These are phyloP conservation scores for Galerina sulciceps DNA, from an alignment of 768 basidiomycete genomes.

Conservation along the genomic window DNA sequence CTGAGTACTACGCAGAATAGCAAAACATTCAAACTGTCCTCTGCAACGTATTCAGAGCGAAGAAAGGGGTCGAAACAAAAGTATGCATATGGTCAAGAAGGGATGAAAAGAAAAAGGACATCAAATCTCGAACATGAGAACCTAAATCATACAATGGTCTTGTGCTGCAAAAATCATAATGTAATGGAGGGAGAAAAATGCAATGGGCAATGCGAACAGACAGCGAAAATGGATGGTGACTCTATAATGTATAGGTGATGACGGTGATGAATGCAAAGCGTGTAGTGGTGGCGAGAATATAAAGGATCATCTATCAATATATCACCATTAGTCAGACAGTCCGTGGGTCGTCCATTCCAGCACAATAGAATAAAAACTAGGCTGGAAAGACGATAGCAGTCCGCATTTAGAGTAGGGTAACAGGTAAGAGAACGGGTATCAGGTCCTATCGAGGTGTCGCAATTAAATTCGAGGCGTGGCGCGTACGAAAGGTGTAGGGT, in stretches of 20 bases:
- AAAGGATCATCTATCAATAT: slow-evolving; percentile 7
- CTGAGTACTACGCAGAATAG: slow-evolving; percentile 5
- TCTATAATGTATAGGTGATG: slow-evolving; percentile 1
- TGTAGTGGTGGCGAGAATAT: background rate
- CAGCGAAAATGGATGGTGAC: slow-evolving; percentile 7
- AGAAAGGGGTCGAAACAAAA: background rate
- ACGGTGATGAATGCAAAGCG: background rate
- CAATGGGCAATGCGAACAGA: slow-evolving; percentile 12
- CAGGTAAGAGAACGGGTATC: slow-evolving; percentile 13
- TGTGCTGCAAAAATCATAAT: slow-evolving; percentile 26
- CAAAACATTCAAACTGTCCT: slow-evolving; percentile 4
- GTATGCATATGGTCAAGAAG: background rate
- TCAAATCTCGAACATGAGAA: slow-evolving; percentile 21
- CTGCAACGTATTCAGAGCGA: background rate
- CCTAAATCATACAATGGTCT: slow-evolving; percentile 30
- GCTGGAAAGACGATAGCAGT: slow-evolving; percentile 7
- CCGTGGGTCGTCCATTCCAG: slow-evolving; percentile 3
- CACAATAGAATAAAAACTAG: slow-evolving; percentile 1
- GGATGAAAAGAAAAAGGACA: slow-evolving; percentile 10
- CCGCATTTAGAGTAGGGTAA: slow-evolving; percentile 2
- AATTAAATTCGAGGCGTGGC: background rate
- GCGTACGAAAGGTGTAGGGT: background rate
- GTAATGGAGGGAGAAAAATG: slow-evolving; percentile 7
- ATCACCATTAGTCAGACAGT: background rate
- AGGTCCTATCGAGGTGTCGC: slow-evolving; percentile 22